Conservation (phyloP, 176 grass and related monocot genomes). For the Aegilops bicornis region DNA sequence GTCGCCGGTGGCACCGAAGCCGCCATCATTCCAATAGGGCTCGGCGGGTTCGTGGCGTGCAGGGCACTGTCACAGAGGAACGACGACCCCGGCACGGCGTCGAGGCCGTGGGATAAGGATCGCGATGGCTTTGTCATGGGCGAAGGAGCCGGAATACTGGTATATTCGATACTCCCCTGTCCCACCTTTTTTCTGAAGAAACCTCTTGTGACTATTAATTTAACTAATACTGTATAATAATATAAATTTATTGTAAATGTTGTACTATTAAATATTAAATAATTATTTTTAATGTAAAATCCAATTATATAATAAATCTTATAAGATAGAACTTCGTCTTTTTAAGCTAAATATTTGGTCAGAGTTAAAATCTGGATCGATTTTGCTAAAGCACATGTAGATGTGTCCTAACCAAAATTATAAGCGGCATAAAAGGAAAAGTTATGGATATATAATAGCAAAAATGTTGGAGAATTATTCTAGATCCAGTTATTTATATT, state of each 20-base stretch:
- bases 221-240: not conserved
- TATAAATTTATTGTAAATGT: not conserved
- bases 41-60: conserved; percentile 36
- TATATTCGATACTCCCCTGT: not conserved
- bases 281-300: not conserved
- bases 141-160: conserved; percentile 40
- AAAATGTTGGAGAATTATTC: too few relatives aligned
- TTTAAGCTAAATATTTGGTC: not conserved
- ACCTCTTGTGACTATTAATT: not conserved
- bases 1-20: conserved; percentile 38
- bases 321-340: not conserved
- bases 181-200: too few relatives aligned
- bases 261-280: not conserved
- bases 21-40: conserved; percentile 8
- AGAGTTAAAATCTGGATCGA: too few relatives aligned
- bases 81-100: conserved; percentile 41
- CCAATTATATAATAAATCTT: not conserved
- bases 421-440: not conserved
- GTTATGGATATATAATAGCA: not conserved
- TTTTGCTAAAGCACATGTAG: too few relatives aligned
- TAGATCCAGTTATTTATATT: not conserved
- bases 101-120: conserved; percentile 45
- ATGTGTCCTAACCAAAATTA: not conserved
- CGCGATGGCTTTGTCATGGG: conserved; percentile 46
- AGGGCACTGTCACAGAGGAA: conserved; percentile 42